These are phyloP conservation scores for Penicillium sp. DNA, from an alignment of 2,329 filamentous ascomycete species.

Conservation along the genomic window DNA sequence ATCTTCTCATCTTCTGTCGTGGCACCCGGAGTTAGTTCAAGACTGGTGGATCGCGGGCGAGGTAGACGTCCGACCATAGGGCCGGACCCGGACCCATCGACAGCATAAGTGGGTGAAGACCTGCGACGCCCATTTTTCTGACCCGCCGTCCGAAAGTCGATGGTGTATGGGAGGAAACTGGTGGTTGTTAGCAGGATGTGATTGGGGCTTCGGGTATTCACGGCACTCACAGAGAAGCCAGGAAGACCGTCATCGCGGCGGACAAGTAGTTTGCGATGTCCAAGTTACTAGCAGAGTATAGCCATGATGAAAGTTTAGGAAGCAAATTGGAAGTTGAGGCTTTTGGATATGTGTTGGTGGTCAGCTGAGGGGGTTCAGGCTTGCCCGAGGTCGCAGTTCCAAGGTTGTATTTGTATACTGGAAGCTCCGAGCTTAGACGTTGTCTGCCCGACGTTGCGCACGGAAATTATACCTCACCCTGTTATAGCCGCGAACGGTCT, in stretches of 20 bases:
- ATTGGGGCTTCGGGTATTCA: not conserved
- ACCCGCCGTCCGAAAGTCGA: constrained; percentile 32
- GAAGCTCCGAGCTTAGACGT: not conserved
- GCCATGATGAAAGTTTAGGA: not conserved
- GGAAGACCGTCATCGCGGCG: constrained; percentile 33
- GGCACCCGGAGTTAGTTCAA: constrained; percentile 37
- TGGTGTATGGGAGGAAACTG: constrained; percentile 40
- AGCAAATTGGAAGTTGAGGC: not conserved
- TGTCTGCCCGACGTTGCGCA: constrained; percentile 7
- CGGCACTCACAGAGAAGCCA: constrained; percentile 34
- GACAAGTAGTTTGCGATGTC: not conserved
- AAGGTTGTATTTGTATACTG: not conserved
- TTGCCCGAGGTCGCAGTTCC: not conserved
- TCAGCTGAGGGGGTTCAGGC: constrained; percentile 3
- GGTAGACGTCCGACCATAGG: constrained; percentile 24
- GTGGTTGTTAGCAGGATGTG: not conserved
- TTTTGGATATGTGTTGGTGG: not conserved
- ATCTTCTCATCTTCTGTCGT: constrained; percentile 41
- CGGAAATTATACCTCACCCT: constrained; percentile 7
- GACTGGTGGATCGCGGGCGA: constrained; percentile 20
- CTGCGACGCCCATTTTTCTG: constrained; percentile 20
- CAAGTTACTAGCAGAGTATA: not conserved
- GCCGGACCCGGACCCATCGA: constrained; percentile 19
- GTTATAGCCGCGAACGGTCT: constrained; percentile 4
- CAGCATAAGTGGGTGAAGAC: constrained; percentile 24